Evolutionary conservation across 139 green algal species (phyloP), one percentile per base, ranked within the genome.

Genomic region (Volvox reticuliferus): DNA sequence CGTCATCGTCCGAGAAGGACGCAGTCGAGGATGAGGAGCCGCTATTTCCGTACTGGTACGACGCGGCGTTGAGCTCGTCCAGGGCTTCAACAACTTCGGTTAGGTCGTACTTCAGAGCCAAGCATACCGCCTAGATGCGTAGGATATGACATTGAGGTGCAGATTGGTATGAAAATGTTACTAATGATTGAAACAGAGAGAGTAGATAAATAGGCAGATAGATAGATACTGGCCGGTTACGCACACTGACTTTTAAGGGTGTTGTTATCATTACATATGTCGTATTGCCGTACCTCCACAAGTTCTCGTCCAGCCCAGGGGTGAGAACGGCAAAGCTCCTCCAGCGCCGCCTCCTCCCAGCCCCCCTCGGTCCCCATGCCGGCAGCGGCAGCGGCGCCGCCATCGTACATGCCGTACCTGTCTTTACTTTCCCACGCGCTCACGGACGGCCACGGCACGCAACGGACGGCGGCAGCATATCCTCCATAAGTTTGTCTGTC

Each of bases 101-200:
- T 55, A 90, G 71, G 73, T 90, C 69, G 36, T 71, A 90, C 36
- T 76, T 32, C n/a, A 90, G 73, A 1, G 71, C 86, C 86, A 16
- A 0, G n/a, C 86, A 90, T 12, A 90, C 86, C 12, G 69, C 86
- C 86, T 90, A 68, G 22, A 65, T 2, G 63, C 24, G 6, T 17
- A 30, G 2, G n/a, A 76, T 55, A 62, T 9, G 20, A 30, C 30
- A 68, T 69, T 14, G 3, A 18, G 5, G 13, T 12, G 12, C 22
- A 6, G 61, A 12, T 55, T 12, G 14, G 30, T 5, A 12, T 12
- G 65, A 24, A 28, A 12, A 76, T 0, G 12, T 26, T 32, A 20
- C 19, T 5, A 50, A 19, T 35, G 28, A 5, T 83, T 67, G 78
- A 24, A 1, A 22, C 0, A 24, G 32, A 12, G 19, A 5, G 12